phyloP scores from a whole-genome alignment of 352 stramenopile genomes.

The Phytopythium montanum region DNA sequence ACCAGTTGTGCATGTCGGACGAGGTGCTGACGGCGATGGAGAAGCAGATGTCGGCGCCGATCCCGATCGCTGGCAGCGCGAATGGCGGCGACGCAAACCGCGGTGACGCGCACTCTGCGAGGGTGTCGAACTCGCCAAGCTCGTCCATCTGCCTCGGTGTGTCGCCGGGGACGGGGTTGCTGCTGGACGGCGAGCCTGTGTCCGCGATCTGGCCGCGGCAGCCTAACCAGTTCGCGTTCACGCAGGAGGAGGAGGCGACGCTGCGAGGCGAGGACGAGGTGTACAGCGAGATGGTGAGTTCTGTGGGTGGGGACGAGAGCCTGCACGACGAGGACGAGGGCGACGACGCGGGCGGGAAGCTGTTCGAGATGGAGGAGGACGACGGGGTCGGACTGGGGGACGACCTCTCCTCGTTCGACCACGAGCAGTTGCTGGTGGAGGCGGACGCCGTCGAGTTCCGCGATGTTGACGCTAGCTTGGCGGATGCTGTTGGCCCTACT shows the following conservation, averaged over 20 bases:
- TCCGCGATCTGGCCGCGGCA: slow-evolving; percentile 75
- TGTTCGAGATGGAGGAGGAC: slow-evolving; percentile 67
- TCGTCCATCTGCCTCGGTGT: slow-evolving; percentile 63
- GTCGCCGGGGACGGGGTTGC: slow-evolving; percentile 46
- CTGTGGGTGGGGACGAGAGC: slow-evolving; percentile 57
- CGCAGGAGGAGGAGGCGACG: slow-evolving; percentile 73
- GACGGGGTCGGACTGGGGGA: slow-evolving; percentile 22
- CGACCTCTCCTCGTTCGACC: slow-evolving; percentile 11
- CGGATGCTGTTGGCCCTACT: background rate
- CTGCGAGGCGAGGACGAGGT: slow-evolving; percentile 64
- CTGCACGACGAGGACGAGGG: slow-evolving; percentile 44
- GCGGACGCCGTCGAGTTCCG: background rate
- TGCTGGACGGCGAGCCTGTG: slow-evolving; percentile 69
- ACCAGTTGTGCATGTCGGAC: slow-evolving; percentile 66
- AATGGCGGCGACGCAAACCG: slow-evolving; percentile 2
- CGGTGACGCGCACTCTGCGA: slow-evolving; percentile 13
- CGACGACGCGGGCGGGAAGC: slow-evolving; percentile 31
- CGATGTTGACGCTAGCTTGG: background rate
- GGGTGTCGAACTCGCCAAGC: slow-evolving; percentile 52
- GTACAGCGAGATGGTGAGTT: slow-evolving; percentile 75
- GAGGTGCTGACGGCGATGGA: slow-evolving; percentile 47
- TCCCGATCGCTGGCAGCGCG: slow-evolving; percentile 31
- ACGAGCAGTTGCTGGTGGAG: background rate
- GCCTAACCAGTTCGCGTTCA: slow-evolving; percentile 83
- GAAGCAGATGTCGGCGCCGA: slow-evolving; percentile 47